Conservation (phyloP, 208 protist genomes). For the Novymonas esmeraldas region DNA sequence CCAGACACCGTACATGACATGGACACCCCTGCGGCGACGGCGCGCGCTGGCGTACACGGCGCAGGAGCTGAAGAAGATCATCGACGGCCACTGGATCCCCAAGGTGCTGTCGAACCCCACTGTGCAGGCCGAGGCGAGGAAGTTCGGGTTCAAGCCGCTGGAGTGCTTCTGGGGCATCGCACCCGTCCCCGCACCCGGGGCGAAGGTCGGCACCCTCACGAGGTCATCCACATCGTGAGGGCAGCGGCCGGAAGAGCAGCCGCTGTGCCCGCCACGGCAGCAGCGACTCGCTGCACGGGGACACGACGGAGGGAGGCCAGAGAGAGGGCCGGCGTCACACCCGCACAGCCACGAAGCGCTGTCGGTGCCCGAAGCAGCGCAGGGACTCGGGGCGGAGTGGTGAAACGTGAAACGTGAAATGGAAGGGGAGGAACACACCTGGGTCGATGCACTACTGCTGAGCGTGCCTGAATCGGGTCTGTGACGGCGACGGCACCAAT, state of each 20-base stretch:
- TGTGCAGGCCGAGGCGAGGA: slow-evolving; percentile 44
- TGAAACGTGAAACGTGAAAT: too few relatives aligned
- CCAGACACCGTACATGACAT: slow-evolving; percentile 88
- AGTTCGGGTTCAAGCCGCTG: slow-evolving; percentile 58
- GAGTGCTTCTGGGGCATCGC: slow-evolving; percentile 71
- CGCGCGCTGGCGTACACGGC: slow-evolving; percentile 49
- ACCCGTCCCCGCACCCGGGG: not conserved
- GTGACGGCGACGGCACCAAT: too few relatives aligned
- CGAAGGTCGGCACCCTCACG: not conserved
- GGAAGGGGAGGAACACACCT: too few relatives aligned
- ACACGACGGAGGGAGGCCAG: too few relatives aligned
- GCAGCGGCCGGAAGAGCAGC: not conserved
- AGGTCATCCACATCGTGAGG: not conserved
- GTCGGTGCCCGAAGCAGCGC: too few relatives aligned
- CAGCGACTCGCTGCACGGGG: too few relatives aligned
- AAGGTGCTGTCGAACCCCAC: slow-evolving; percentile 50
- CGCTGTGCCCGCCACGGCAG: too few relatives aligned
- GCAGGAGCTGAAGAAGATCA: slow-evolving; percentile 65
- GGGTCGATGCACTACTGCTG: too few relatives aligned
- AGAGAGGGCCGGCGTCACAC: too few relatives aligned
- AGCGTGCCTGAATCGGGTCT: too few relatives aligned
- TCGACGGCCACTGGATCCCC: slow-evolving; percentile 81
- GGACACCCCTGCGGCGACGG: slow-evolving; percentile 73
- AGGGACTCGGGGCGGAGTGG: too few relatives aligned
- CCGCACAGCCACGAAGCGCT: too few relatives aligned